phyloP scores from a whole-genome alignment of 768 basidiomycete genomes.

The Suillus subaureus region DNA sequence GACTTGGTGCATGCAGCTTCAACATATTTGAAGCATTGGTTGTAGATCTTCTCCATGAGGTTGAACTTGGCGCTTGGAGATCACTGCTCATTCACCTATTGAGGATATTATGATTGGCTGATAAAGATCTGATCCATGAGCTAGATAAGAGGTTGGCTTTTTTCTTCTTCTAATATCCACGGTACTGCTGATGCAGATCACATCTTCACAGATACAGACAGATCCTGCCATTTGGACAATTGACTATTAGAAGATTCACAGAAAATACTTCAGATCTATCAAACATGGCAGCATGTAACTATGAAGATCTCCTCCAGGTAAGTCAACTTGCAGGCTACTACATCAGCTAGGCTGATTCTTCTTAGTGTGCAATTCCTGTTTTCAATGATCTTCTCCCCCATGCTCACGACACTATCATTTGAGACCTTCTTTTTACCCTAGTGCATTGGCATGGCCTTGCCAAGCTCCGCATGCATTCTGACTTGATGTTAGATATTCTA shows the following conservation, averaged over 20 bases:
- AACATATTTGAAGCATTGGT: slow-evolving; percentile 31
- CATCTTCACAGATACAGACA: slow-evolving; percentile 27
- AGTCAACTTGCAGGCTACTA: neutral
- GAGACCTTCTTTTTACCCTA: slow-evolving; percentile 18
- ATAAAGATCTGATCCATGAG: slow-evolving; percentile 10
- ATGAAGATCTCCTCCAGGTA: slow-evolving; percentile 38
- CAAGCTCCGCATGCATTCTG: slow-evolving; percentile 24
- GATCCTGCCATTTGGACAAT: slow-evolving; percentile 32
- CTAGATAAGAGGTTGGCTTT: slow-evolving; percentile 24
- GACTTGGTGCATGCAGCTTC: slow-evolving; percentile 20
- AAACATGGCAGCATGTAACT: slow-evolving; percentile 38
- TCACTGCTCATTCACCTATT: slow-evolving; percentile 36
- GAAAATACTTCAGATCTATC: slow-evolving; percentile 36
- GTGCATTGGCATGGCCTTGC: slow-evolving; percentile 22
- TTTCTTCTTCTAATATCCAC: neutral
- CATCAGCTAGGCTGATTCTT: neutral
- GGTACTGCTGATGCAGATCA: neutral
- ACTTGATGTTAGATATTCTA: slow-evolving; percentile 11
- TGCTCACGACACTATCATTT: slow-evolving; percentile 14
- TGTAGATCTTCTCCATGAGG: slow-evolving; percentile 41
- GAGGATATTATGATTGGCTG: slow-evolving; percentile 31
- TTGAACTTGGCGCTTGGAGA: slow-evolving; percentile 43
- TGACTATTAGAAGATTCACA: slow-evolving; percentile 33
- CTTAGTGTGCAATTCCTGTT: slow-evolving; percentile 16
- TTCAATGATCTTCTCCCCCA: slow-evolving; percentile 20